Evolutionary conservation across 495 filamentous ascomycete species (phyloP).

Genomic region (Arthonia radiata): DNA sequence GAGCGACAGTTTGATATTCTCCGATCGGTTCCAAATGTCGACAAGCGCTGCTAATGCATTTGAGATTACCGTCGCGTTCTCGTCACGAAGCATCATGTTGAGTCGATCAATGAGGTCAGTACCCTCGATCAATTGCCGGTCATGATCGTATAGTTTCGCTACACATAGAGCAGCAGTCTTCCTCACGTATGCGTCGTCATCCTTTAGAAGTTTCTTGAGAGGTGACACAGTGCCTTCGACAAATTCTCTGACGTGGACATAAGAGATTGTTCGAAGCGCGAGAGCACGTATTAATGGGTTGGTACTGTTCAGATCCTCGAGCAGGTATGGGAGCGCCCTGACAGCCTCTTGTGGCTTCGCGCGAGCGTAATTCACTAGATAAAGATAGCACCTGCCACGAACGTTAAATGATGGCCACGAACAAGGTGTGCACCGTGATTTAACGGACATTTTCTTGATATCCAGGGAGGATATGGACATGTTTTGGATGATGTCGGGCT

Average conservation of each 20-base stretch:
- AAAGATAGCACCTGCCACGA: constrained; percentile 68
- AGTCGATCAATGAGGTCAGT: constrained; percentile 82
- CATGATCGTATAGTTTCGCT: constrained; percentile 93
- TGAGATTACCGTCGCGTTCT: constrained; percentile 91
- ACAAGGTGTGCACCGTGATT: no score
- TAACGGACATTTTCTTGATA: constrained; percentile 94
- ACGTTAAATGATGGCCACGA: constrained; percentile 11
- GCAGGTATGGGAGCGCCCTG: constrained; percentile 46
- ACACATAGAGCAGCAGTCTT: constrained; percentile 95
- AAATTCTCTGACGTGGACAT: constrained; percentile 91
- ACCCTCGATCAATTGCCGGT: constrained; percentile 66
- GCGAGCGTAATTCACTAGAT: constrained; percentile 86
- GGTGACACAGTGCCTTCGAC: constrained; percentile 73
- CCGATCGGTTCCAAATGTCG: constrained; percentile 97
- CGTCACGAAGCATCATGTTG: constrained; percentile 74
- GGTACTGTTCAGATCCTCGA: constrained; percentile 74
- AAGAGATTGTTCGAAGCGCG: constrained; percentile 84
- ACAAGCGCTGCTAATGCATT: constrained; percentile 78
- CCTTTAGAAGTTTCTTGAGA: constrained; percentile 59
- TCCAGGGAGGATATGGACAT: constrained; percentile 87
- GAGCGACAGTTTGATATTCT: constrained; percentile 92
- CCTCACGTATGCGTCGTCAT: constrained; percentile 84
- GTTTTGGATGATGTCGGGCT: constrained; percentile 80
- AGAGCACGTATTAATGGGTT: constrained; percentile 88
- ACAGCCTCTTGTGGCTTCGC: constrained; percentile 86